Evolutionary conservation across 2,329 filamentous ascomycete genomes (phyloP).

Genomic region (Aspergillus pseudotamarii): DNA sequence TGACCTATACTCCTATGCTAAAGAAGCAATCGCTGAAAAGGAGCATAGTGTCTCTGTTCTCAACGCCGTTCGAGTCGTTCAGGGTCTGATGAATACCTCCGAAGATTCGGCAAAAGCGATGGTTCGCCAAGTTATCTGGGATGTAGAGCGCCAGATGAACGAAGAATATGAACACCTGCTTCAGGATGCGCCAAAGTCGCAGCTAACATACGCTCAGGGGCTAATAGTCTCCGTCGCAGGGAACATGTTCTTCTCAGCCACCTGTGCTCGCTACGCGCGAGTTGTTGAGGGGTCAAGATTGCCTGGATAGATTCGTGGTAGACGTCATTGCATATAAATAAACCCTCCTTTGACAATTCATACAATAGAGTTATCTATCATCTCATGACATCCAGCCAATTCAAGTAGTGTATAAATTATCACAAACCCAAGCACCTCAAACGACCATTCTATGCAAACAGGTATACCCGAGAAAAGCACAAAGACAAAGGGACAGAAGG

Average conservation of each 20-base stretch:
- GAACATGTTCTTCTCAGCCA: constrained; percentile 22
- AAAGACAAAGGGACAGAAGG: background rate
- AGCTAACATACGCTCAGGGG: constrained; percentile 10
- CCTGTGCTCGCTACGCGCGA: constrained; percentile 13
- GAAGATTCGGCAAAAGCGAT: constrained; percentile 4
- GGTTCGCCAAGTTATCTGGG: constrained; percentile 9
- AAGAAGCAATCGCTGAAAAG: constrained; percentile 13
- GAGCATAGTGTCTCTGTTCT: constrained; percentile 3
- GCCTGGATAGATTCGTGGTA: background rate
- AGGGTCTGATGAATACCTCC: constrained; percentile 5
- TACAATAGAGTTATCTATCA: background rate
- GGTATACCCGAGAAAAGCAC: background rate
- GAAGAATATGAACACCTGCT: constrained; percentile 11
- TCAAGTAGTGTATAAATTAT: no score
- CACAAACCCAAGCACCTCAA: background rate
- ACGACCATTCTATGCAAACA: background rate
- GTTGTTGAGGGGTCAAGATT: constrained; percentile 14
- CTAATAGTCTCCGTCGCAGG: constrained; percentile 14
- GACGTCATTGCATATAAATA: background rate
- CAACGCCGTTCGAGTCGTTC: constrained; percentile 16
- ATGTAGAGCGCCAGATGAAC: constrained; percentile 15
- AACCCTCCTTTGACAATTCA: fast-evolving
- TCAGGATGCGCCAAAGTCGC: background rate
- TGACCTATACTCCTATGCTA: constrained; percentile 21
- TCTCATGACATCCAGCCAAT: no score